These are phyloP conservation scores for Colletotrichum sp. DNA, from an alignment of 2,329 filamentous ascomycete species.

Conservation along the genomic window DNA sequence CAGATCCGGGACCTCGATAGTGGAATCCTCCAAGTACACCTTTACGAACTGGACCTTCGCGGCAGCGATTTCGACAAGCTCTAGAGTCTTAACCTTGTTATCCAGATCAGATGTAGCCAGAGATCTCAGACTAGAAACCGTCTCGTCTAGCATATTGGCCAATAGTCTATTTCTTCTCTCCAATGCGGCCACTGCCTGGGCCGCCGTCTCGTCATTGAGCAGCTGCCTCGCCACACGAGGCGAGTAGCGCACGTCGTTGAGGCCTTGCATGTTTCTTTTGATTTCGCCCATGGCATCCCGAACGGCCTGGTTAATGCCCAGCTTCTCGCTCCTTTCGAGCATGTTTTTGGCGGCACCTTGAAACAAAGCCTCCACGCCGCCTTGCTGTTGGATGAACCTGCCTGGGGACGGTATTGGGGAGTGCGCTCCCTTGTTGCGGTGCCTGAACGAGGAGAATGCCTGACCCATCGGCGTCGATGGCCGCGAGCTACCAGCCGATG, in stretches of 20 bases:
- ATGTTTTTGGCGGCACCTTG: constrained; percentile 80
- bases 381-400: constrained; percentile 59
- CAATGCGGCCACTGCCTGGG: constrained; percentile 51
- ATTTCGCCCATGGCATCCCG: constrained; percentile 84
- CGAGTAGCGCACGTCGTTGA: constrained; percentile 61
- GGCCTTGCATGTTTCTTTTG: constrained; percentile 73
- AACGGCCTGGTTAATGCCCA: constrained; percentile 81
- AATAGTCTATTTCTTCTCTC: constrained; percentile 72
- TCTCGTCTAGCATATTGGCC: constrained; percentile 71
- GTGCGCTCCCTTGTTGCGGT: constrained; percentile 43
- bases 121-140: constrained; percentile 66
- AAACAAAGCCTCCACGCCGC: constrained; percentile 71
- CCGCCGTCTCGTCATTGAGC: constrained; percentile 37
- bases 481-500: constrained; percentile 14
- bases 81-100: constrained; percentile 53
- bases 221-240: constrained; percentile 41
- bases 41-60: constrained; percentile 71
- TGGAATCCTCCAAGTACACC: constrained; percentile 64
- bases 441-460: constrained; percentile 37
- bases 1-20: constrained; percentile 52
- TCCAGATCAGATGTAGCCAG: constrained; percentile 57
- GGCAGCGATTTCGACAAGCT: constrained; percentile 62
- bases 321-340: constrained; percentile 73
- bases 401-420: constrained; percentile 54
- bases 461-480: constrained; percentile 25